phyloP scores from a whole-genome alignment of 2,329 filamentous ascomycete genomes.

The Epicoccum sorghinum region DNA sequence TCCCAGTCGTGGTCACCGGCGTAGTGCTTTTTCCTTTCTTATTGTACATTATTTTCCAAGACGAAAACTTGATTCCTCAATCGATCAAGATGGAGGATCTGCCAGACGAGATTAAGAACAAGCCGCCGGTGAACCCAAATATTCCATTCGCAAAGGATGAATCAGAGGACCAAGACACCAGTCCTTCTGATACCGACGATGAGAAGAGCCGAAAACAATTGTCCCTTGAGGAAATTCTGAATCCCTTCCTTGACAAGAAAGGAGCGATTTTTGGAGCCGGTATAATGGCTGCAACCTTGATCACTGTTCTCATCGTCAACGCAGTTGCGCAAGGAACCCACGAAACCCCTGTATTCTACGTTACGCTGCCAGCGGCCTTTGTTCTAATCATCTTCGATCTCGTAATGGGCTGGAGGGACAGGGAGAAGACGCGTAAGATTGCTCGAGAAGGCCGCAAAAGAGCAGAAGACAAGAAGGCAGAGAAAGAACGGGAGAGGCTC shows the following conservation, averaged over 20 bases:
- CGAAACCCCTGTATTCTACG: slow-evolving; percentile 67
- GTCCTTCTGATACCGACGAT: slow-evolving; percentile 55
- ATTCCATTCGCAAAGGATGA: slow-evolving; percentile 69
- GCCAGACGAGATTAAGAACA: slow-evolving; percentile 60
- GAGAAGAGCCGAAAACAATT: slow-evolving; percentile 53
- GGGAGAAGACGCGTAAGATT: slow-evolving; percentile 67
- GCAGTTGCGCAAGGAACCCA: slow-evolving; percentile 60
- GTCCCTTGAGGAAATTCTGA: slow-evolving; percentile 75
- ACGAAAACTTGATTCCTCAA: slow-evolving; percentile 67
- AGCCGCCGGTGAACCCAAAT: slow-evolving; percentile 72
- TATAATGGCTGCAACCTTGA: slow-evolving; percentile 70
- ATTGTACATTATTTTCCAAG: slow-evolving; percentile 71
- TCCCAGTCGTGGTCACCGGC: slow-evolving; percentile 71
- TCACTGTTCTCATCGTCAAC: slow-evolving; percentile 70
- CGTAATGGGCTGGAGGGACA: slow-evolving; percentile 66
- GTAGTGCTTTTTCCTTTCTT: slow-evolving; percentile 73
- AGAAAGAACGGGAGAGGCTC: not conserved
- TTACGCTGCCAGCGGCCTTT: slow-evolving; percentile 71
- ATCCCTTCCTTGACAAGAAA: slow-evolving; percentile 72
- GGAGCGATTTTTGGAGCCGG: slow-evolving; percentile 68
- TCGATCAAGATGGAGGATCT: slow-evolving; percentile 73
- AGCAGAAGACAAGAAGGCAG: slow-evolving; percentile 40
- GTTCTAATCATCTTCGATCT: slow-evolving; percentile 74
- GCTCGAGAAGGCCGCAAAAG: slow-evolving; percentile 62
- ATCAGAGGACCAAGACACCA: slow-evolving; percentile 58